Evolutionary conservation across 2,329 filamentous ascomycete species (phyloP).

Genomic region (Juglanconis sp.): DNA sequence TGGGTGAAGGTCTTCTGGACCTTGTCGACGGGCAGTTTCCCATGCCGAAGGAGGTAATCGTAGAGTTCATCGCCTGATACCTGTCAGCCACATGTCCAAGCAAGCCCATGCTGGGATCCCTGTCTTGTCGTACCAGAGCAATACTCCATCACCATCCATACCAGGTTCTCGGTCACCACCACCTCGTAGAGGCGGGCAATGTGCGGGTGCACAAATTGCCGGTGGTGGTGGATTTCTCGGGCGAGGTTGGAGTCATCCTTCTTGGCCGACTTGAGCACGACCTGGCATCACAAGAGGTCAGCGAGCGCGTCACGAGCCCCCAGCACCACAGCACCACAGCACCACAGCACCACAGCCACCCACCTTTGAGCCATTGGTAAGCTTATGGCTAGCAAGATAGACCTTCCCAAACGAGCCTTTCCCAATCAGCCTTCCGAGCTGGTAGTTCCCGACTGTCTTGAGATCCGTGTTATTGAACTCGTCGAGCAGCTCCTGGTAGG

Average conservation of each 20-base stretch:
- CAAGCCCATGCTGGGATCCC: conserved; percentile 1
- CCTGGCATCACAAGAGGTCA: conserved; percentile 47
- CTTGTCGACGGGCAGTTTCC: conserved; percentile 77
- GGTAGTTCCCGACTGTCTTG: conserved; percentile 91
- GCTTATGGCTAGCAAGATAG: conserved; percentile 91
- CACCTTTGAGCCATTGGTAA: conserved; percentile 97
- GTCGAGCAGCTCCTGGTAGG: conserved; percentile 93
- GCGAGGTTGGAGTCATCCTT: conserved; percentile 95
- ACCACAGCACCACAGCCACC: conserved; percentile 21
- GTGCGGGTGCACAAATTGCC: conserved; percentile 95
- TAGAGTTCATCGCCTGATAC: conserved; percentile 85
- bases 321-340: too few relatives aligned
- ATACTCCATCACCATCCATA: conserved; percentile 96
- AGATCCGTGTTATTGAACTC: conserved; percentile 93
- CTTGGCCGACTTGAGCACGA: conserved; percentile 96
- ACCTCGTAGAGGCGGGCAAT: conserved; percentile 97
- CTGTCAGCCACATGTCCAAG: conserved; percentile 26
- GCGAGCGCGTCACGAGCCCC: not conserved
- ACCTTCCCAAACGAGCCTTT: conserved; percentile 99
- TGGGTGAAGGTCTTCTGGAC: conserved; percentile 96
- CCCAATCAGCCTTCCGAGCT: conserved; percentile 84
- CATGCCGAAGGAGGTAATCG: conserved; percentile 87
- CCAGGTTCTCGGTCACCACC: conserved; percentile 89
- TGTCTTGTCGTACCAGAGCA: conserved; percentile 67
- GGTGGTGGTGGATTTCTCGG: conserved; percentile 96